These are phyloP conservation scores for Gloeophyllum trabeum DNA, from an alignment of 768 basidiomycete genomes.

Conservation along the genomic window DNA sequence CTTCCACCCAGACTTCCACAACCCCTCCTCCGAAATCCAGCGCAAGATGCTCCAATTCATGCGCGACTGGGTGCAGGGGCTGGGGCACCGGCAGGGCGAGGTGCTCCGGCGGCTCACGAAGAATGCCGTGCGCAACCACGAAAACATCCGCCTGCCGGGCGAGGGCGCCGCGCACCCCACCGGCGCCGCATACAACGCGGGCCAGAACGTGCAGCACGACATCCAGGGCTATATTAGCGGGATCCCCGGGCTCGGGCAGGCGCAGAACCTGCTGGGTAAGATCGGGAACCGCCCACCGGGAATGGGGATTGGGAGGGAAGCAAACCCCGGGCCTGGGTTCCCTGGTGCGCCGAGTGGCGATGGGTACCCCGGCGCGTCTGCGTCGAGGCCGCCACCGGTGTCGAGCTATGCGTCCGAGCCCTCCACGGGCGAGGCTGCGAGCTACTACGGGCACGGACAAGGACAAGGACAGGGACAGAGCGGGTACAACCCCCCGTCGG, in stretches of 20 bases:
- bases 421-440: constrained; percentile 7
- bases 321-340: constrained; percentile 1
- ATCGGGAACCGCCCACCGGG: constrained; percentile 3
- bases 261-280: constrained; percentile 14
- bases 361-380: not conserved
- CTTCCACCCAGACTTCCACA: constrained; percentile 80
- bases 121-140: constrained; percentile 57
- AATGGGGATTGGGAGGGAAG: constrained; percentile 1
- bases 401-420: constrained; percentile 3
- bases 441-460: constrained; percentile 3
- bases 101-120: constrained; percentile 50
- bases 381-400: not conserved
- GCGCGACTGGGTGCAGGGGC: constrained; percentile 44
- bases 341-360: constrained; percentile 6
- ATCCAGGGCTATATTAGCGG: constrained; percentile 31
- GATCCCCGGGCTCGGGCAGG: constrained; percentile 37
- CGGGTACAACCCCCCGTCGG: no score
- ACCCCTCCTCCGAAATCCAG: constrained; percentile 51
- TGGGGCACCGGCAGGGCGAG: constrained; percentile 34
- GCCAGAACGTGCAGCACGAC: constrained; percentile 34
- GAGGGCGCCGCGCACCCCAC: constrained; percentile 34
- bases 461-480: constrained; percentile 1
- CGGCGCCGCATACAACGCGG: constrained; percentile 37
- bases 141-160: constrained; percentile 51
- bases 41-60: constrained; percentile 67